Base-by-base conservation (phyloP, 2,329 filamentous ascomycete genomes). In the Clarireedia sp. region DNA sequence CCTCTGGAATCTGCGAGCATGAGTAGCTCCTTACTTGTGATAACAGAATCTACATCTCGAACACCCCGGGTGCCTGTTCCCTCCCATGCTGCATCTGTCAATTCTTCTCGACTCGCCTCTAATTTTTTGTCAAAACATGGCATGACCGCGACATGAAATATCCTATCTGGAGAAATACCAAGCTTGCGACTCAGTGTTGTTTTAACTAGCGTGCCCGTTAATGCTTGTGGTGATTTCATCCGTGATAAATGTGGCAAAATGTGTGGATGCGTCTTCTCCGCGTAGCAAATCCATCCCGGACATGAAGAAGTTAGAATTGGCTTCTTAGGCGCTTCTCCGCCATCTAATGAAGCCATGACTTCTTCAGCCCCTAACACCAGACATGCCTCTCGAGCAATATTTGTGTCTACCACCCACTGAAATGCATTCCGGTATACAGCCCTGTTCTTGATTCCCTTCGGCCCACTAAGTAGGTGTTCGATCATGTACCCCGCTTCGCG, bases 111-210 rank as follows among this genome's bases (percentile, higher is more conserved):
- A 64, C 90, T 95, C 6, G 94, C 94, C 73, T 99, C 94, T 26
- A 99, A 80, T 71, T 99, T 99, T 76, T 99, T 99, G 71, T 99
- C 94, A 70, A 99, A 97, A 71, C 94, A 99, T 19, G 94, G 94
- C 94, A 99, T 99, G 46, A 99, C 79, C 12, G 92, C 90, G 52
- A 97, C 72, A 71, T 97, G 92, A 89, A 92, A 99, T 68, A 99
- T 90, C 63, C 85, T 82, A 60, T 85, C 83, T 0, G 90, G 87
- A 0, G 85, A 72, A 48, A 96, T 83, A 36, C 82, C 82, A 59
- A 91, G 78, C 51, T 75, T 79, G 62, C 81, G 82, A 70, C 87
- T 90, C 37, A 99, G 74, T 0, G 87, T 82, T 0, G 90, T 92
- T 72, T 99, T 99, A 54, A 99, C 70, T 43, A 97, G 78, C 0